phyloP scores from a whole-genome alignment of 2,329 filamentous ascomycete genomes.

The Aspergillus texensis region DNA sequence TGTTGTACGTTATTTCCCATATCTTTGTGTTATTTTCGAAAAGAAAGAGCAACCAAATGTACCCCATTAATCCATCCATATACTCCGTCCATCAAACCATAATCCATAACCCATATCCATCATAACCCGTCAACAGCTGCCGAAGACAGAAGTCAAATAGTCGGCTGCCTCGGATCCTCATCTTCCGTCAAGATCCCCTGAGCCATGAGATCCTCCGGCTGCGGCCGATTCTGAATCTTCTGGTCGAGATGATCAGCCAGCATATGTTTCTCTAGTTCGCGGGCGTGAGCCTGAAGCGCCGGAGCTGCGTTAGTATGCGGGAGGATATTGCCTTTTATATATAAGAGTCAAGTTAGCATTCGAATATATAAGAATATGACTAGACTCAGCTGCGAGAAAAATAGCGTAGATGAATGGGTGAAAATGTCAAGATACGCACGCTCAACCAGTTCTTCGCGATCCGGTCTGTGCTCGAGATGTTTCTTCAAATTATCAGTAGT shows the following conservation, averaged over 20 bases:
- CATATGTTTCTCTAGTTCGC: constrained; percentile 87
- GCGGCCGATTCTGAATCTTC: constrained; percentile 76
- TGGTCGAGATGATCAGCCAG: constrained; percentile 83
- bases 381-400: neutral
- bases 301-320: constrained; percentile 77
- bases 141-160: constrained; percentile 3
- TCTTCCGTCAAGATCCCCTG: constrained; percentile 77
- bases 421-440: constrained; percentile 55
- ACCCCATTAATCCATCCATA: neutral
- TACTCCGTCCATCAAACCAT: neutral
- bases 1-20: neutral
- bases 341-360: neutral
- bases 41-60: neutral
- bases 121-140: neutral
- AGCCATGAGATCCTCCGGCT: constrained; percentile 74
- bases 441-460: constrained; percentile 76
- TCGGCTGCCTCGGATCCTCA: constrained; percentile 43
- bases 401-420: neutral
- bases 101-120: neutral
- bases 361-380: neutral
- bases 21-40: neutral
- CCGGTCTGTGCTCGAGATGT: constrained; percentile 63
- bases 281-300: constrained; percentile 75
- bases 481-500: constrained; percentile 67
- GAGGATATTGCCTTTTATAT: constrained; percentile 47